Percentiles rank a stretch among this genome's conserved stretches.
phyloP scores from a whole-genome alignment of 805 yeast genomes.

The Wickerhamomyces chambardii region DNA sequence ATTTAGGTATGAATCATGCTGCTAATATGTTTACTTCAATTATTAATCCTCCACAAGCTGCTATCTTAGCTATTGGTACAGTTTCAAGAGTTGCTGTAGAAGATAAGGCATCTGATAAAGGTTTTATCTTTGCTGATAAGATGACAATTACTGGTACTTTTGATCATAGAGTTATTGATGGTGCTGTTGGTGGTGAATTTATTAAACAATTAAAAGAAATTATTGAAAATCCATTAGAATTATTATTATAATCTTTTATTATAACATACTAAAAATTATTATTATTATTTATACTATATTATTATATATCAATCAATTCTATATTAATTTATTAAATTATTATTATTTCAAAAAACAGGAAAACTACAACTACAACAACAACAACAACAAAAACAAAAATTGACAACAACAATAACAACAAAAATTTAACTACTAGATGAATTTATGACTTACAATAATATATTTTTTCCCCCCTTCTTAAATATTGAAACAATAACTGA shows the following conservation, averaged over 20 bases:
- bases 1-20: constrained; percentile 98
- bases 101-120: constrained; percentile 83
- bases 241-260: constrained; percentile 70
- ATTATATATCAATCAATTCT: too few relatives aligned
- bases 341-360: too few relatives aligned
- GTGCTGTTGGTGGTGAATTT: constrained; percentile 97
- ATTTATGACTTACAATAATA: too few relatives aligned
- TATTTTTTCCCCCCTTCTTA: too few relatives aligned
- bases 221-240: constrained; percentile 92
- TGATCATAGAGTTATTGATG: constrained; percentile 96
- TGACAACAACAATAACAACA: too few relatives aligned
- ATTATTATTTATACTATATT: too few relatives aligned
- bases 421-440: too few relatives aligned
- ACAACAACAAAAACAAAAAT: too few relatives aligned
- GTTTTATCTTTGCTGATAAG: constrained; percentile 86
- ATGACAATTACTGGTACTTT: constrained; percentile 93
- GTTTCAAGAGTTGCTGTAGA: constrained; percentile 88
- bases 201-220: constrained; percentile 87
- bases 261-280: too few relatives aligned
- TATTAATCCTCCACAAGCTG: constrained; percentile 95
- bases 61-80: constrained; percentile 93
- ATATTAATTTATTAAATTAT: too few relatives aligned
- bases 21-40: constrained; percentile 91
- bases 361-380: too few relatives aligned
- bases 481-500: too few relatives aligned